phyloP scores from a whole-genome alignment of 768 basidiomycete genomes.

The Chalciporus chontae region DNA sequence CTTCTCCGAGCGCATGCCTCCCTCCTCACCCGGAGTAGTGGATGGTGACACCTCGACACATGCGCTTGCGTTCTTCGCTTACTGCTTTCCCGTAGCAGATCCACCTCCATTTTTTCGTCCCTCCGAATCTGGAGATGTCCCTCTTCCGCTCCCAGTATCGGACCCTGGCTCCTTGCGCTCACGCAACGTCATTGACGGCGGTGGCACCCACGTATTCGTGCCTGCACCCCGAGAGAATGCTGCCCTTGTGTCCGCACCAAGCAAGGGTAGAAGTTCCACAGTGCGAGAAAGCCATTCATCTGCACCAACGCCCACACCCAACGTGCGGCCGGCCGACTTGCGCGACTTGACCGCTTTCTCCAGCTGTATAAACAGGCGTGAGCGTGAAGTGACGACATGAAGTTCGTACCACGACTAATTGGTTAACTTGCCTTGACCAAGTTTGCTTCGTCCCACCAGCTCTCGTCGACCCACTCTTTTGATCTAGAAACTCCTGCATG shows the following conservation, averaged over 20 bases:
- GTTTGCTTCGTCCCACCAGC: constrained; percentile 68
- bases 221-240: constrained; percentile 1
- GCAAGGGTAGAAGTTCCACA: constrained; percentile 23
- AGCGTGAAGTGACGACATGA: not conserved
- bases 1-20: constrained; percentile 25
- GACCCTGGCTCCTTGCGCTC: constrained; percentile 37
- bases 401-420: not conserved
- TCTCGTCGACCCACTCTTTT: constrained; percentile 31
- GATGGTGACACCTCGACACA: not conserved
- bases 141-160: not conserved
- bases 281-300: constrained; percentile 63
- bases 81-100: constrained; percentile 1
- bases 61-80: not conserved
- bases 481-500: not conserved
- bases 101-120: not conserved
- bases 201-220: constrained; percentile 18
- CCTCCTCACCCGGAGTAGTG: not conserved
- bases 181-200: constrained; percentile 47
- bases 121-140: not conserved
- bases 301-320: constrained; percentile 18
- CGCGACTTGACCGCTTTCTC: constrained; percentile 65
- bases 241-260: constrained; percentile 4
- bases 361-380: constrained; percentile 38
- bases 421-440: constrained; percentile 53
- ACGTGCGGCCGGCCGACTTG: constrained; percentile 40